Percentiles rank a stretch among this genome's conserved stretches.
Conservation (phyloP, 1,284 basidiomycete species). For the Marasmius oreades region DNA sequence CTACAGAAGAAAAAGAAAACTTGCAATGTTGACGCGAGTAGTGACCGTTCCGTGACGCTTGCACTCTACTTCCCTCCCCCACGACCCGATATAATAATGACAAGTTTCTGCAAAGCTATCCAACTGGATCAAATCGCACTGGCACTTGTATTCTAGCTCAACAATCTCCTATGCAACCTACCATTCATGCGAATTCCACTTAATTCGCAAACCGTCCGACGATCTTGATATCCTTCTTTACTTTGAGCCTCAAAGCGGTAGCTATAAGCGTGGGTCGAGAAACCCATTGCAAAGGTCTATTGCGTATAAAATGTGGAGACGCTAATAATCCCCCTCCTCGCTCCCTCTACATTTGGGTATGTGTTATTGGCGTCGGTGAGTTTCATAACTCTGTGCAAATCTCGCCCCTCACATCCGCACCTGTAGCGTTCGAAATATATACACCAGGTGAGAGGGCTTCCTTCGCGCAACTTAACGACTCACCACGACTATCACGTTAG, state of each 20-base stretch:
- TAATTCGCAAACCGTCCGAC: background rate
- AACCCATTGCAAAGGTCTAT: background rate
- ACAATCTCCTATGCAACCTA: too few species aligned
- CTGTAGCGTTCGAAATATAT: constrained; percentile 48
- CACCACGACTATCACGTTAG: constrained; percentile 30
- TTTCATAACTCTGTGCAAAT: constrained; percentile 11
- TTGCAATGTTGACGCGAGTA: too few species aligned
- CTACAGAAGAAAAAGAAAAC: too few species aligned
- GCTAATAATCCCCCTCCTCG: background rate
- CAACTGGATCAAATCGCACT: too few species aligned
- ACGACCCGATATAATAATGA: too few species aligned
- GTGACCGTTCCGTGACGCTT: too few species aligned
- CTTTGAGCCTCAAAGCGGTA: background rate
- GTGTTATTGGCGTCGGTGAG: constrained; percentile 45
- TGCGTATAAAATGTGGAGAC: background rate
- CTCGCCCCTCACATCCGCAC: constrained; percentile 1
- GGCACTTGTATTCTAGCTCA: too few species aligned
- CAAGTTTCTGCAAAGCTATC: too few species aligned
- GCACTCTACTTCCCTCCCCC: too few species aligned
- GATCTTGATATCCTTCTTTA: constrained; percentile 3
- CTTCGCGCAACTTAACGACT: constrained; percentile 1
- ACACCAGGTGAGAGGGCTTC: constrained; percentile 35
- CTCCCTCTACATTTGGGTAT: constrained; percentile 22
- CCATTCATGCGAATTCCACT: too few species aligned
- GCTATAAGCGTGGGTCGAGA: constrained; percentile 1